Base-by-base conservation (phyloP, 495 filamentous ascomycete genomes). In the Tuber aestivum region DNA sequence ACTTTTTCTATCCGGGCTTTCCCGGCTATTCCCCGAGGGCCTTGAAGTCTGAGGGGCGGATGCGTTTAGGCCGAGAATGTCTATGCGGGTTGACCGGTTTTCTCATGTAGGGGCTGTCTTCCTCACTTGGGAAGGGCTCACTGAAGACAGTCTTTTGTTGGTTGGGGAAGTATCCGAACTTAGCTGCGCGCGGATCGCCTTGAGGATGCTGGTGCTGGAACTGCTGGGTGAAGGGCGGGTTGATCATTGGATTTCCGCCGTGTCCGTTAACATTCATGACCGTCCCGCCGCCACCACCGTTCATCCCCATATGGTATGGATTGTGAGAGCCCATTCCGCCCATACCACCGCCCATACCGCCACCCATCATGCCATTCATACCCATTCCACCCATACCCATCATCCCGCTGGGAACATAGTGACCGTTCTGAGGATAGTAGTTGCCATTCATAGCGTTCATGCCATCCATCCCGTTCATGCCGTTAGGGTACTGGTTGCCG, bases 61-160 rank as follows among this genome's bases (percentile, higher is more conserved):
- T 90, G 77, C 91, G 86, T 76, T 92, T 90, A 76, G 93, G 90
- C 73, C 91, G 86, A 74, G 92, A 91, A 82, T 96, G 92, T 74
- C 95, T 90, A 82, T 97, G 94, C 18, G 94, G 95, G 82, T 99
- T 99, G 72, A 98, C 92, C 2, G 95, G 95, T 82, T 97, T 94
- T 35, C 95, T 90, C 84, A 98, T 95, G 84, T 99, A 99, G 32
- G 95, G 92, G 71, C 93, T 92, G 76, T 97, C 94, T 77, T 97
- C 93, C 74, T 93, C 92, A 72, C 90, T 88, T n/a, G 87, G 85
- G 75, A 87, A 86, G 8, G 89, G 89, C 32, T 87, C 88, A 48
- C 86, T 86, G 78, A 91, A 92, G 40, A 87, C 84, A 14, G 88
- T 91, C 72, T 91, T 88, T 85, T 95, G 92, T 83, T 95, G 90